These are phyloP conservation scores for Aspergillus jensenii DNA, from an alignment of 2,329 filamentous ascomycete species.

Conservation along the genomic window DNA sequence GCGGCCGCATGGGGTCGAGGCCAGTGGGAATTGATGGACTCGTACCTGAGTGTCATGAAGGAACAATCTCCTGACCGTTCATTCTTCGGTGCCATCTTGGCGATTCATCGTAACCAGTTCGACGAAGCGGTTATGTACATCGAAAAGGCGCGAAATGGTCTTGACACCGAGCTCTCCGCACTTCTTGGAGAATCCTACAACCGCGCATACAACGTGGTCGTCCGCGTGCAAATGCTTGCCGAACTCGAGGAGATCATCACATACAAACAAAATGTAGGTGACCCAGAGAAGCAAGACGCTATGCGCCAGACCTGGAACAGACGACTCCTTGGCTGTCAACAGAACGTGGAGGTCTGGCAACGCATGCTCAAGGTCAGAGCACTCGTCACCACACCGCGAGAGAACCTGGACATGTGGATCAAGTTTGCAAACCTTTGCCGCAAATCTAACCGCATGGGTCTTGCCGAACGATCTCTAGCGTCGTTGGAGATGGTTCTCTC, in stretches of 20 bases:
- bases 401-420: conserved; percentile 99
- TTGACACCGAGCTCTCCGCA: conserved; percentile 94
- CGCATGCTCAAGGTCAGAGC: conserved; percentile 94
- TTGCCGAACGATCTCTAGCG: conserved; percentile 93
- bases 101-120: conserved; percentile 94
- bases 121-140: conserved; percentile 86
- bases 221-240: conserved; percentile 97
- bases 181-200: conserved; percentile 98
- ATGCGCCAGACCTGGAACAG: conserved; percentile 96
- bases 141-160: conserved; percentile 83
- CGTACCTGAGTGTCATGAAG: conserved; percentile 94
- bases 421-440: conserved; percentile 98
- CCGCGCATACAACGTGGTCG: conserved; percentile 94
- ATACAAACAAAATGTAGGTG: conserved; percentile 84
- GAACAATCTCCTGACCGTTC: conserved; percentile 88
- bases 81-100: conserved; percentile 95
- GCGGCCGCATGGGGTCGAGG: conserved; percentile 94
- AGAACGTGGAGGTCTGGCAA: conserved; percentile 98
- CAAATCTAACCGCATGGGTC: conserved; percentile 89
- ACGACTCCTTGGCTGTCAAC: conserved; percentile 88
- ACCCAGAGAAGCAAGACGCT: conserved; percentile 81
- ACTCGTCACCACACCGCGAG: conserved; percentile 83
- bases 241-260: conserved; percentile 97
- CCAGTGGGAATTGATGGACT: conserved; percentile 98
- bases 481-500: conserved; percentile 75